Percentiles rank a stretch among this genome's conserved stretches.
phyloP scores from a whole-genome alignment of 2,329 filamentous ascomycete species.

The Penicillium vulpinum region DNA sequence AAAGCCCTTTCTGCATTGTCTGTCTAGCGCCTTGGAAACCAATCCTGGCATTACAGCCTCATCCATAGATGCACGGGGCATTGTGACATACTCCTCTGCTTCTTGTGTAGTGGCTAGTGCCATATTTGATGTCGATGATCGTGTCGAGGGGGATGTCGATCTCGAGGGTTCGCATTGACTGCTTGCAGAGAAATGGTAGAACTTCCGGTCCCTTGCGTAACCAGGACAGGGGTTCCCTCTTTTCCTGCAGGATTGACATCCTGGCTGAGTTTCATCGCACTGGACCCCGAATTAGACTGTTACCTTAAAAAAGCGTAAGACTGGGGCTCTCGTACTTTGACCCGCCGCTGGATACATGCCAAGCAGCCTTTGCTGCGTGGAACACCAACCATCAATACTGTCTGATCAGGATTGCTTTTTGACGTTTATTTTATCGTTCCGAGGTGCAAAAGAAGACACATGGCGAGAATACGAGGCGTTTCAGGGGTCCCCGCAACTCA shows the following conservation, averaged over 20 bases:
- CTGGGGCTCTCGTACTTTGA: slow-evolving; percentile 19
- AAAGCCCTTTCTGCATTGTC: slow-evolving; percentile 18
- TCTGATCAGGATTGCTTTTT: not conserved
- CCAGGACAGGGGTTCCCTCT: slow-evolving; percentile 19
- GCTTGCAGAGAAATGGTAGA: slow-evolving; percentile 12
- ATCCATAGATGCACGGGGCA: slow-evolving; percentile 13
- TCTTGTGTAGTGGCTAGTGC: not conserved
- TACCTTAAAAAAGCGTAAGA: not conserved
- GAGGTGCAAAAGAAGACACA: not conserved
- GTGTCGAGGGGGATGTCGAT: not conserved
- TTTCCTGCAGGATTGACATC: slow-evolving; percentile 19
- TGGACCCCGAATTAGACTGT: slow-evolving; percentile 1
- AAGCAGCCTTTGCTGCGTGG: slow-evolving; percentile 25
- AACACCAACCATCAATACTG: slow-evolving; percentile 20
- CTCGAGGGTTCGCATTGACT: not conserved
- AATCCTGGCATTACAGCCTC: slow-evolving; percentile 11
- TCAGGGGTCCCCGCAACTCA: not conserved
- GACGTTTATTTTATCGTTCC: not conserved
- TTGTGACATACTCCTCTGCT: too few species aligned
- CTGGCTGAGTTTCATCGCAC: slow-evolving; percentile 25
- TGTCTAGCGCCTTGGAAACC: slow-evolving; percentile 9
- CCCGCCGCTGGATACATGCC: slow-evolving; percentile 23
- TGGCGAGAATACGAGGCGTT: slow-evolving; percentile 7
- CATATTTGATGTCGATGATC: not conserved
- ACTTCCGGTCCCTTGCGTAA: slow-evolving; percentile 19